A percentile compares a stretch with the other conserved stretches of the same genome.
phyloP scores from a whole-genome alignment of 2,329 filamentous ascomycete genomes.

The Fusarium sp. region DNA sequence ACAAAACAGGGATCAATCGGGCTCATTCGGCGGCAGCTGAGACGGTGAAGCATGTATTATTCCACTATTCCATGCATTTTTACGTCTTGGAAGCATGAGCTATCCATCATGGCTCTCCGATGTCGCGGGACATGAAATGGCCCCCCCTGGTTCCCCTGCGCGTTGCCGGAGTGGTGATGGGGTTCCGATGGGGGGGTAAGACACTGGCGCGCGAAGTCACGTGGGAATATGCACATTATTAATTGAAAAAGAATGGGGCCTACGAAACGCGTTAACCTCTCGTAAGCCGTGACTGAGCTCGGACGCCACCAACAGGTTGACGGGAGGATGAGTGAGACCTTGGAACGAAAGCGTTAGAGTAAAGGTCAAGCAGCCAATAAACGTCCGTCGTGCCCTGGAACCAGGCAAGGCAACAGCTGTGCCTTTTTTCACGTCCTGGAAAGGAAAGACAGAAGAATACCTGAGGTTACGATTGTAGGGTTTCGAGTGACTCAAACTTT shows the following conservation, averaged over 20 bases:
- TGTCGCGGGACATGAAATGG: constrained; percentile 12
- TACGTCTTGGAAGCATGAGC: neutral
- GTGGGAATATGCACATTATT: constrained; percentile 39
- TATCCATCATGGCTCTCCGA: constrained; percentile 9
- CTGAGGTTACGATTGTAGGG: constrained; percentile 17
- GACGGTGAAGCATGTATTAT: neutral
- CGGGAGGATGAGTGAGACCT: constrained; percentile 33
- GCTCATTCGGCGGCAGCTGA: neutral
- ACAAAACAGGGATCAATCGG: neutral
- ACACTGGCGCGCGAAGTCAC: constrained; percentile 39
- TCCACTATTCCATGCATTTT: constrained; percentile 1
- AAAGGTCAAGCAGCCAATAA: constrained; percentile 33
- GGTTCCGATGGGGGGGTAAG: constrained; percentile 30
- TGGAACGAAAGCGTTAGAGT: constrained; percentile 23
- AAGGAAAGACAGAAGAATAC: constrained; percentile 9
- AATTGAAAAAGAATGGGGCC: constrained; percentile 26
- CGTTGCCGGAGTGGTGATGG: constrained; percentile 33
- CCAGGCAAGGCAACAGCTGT: neutral
- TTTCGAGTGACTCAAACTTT: constrained; percentile 26
- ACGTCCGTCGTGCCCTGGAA: neutral
- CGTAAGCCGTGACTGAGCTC: constrained; percentile 33
- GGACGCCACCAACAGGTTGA: constrained; percentile 28
- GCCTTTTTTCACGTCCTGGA: neutral
- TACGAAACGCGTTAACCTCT: constrained; percentile 1
- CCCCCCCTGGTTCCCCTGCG: constrained; percentile 21